A percentile compares a stretch with the other conserved stretches of the same genome.
Evolutionary conservation across 768 basidiomycete species (phyloP).

Genomic region (Termitomyces sp.): DNA sequence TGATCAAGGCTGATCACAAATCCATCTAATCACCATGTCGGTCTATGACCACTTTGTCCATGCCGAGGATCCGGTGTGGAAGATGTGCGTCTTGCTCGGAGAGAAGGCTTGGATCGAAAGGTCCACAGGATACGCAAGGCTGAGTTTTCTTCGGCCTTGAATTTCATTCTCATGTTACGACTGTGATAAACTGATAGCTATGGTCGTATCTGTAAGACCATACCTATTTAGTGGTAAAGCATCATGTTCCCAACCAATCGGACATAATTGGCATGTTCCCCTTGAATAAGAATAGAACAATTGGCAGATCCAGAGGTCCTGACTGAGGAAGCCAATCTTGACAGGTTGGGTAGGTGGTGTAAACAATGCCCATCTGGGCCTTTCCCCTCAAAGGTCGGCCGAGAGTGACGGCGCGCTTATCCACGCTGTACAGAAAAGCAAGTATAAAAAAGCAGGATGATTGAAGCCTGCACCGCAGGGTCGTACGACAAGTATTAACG

Average conservation of each 20-base stretch:
- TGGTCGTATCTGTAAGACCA: neutral
- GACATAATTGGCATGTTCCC: neutral
- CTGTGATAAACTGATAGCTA: neutral
- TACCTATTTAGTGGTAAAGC: neutral
- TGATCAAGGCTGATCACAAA: neutral
- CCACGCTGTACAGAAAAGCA: neutral
- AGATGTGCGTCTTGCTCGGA: conserved; percentile 3
- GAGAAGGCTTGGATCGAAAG: neutral
- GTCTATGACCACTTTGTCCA: neutral
- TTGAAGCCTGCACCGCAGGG: neutral
- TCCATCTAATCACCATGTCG: neutral
- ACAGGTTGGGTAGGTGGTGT: neutral
- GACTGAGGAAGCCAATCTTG: neutral
- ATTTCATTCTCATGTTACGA: neutral
- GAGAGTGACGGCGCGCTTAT: conserved; percentile 4
- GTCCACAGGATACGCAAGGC: neutral
- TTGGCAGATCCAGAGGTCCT: neutral
- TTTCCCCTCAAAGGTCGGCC: neutral
- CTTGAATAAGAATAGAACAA: neutral
- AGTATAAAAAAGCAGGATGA: neutral
- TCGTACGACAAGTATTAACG: neutral
- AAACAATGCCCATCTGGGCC: neutral
- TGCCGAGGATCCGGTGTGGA: conserved; percentile 8
- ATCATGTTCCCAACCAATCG: neutral
- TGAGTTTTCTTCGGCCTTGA: neutral